Evolutionary conservation across 2,329 filamentous ascomycete genomes (phyloP).

Genomic region (Arthrobotrys megalospora): DNA sequence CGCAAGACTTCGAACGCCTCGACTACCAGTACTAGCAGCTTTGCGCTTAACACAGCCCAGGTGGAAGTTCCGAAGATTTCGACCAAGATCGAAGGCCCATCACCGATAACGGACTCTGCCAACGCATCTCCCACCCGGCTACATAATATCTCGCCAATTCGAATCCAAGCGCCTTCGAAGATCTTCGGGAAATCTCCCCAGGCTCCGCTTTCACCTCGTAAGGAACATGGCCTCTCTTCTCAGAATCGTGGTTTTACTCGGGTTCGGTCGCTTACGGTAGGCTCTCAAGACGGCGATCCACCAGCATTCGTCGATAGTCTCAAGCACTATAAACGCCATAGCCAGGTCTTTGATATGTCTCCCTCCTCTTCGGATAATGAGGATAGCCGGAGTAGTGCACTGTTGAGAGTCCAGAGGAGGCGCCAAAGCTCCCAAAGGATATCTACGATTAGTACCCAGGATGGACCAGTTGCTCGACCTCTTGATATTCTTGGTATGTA

Average conservation of each 20-base stretch:
- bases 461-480: slow-evolving; percentile 88
- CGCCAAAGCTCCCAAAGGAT: slow-evolving; percentile 95
- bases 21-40: slow-evolving; percentile 70
- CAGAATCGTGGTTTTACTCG: slow-evolving; percentile 71
- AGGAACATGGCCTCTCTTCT: slow-evolving; percentile 58
- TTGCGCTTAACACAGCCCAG: slow-evolving; percentile 70
- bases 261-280: slow-evolving; percentile 90
- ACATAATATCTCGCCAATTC: slow-evolving; percentile 68
- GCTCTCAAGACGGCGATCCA: slow-evolving; percentile 90
- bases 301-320: slow-evolving; percentile 77
- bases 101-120: slow-evolving; percentile 65
- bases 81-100: slow-evolving; percentile 67
- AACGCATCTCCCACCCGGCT: slow-evolving; percentile 74
- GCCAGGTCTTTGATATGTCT: slow-evolving; percentile 95
- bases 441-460: slow-evolving; percentile 88
- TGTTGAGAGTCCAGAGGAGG: slow-evolving; percentile 91
- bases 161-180: slow-evolving; percentile 58
- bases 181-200: slow-evolving; percentile 67
- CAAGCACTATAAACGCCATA: slow-evolving; percentile 85
- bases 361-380: slow-evolving; percentile 98
- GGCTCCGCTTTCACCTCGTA: slow-evolving; percentile 66
- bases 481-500: slow-evolving; percentile 80
- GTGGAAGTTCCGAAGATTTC: slow-evolving; percentile 74
- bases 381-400: slow-evolving; percentile 88
- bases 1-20: slow-evolving; percentile 82